Evolutionary conservation across 1,139 yeast genomes (phyloP), one percentile per base, ranked within the genome.

Genomic region (Kodamaea sp.): DNA sequence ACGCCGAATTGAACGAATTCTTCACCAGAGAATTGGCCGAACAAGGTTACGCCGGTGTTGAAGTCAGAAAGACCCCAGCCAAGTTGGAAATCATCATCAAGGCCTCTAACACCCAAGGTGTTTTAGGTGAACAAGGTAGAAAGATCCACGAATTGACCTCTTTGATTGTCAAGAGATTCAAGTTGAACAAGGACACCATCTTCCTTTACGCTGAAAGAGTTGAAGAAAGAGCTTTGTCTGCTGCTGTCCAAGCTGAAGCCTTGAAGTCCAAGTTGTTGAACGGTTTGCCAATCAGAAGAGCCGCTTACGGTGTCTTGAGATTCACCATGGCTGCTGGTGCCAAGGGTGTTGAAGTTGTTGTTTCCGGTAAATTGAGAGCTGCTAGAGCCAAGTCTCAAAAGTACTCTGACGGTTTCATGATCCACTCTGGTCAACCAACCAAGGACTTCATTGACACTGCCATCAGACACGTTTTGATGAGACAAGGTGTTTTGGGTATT

Each of bases 361-460:
- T 90, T 69, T 88, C 97, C 59, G 98, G 98, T 84, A 92, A 92
- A 80, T 85, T 94, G 74, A 88, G 97, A 82, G 98, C 97, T 77
- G 98, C 98, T 65, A 90, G 98, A 83, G 98, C 99, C 67, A 92
- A 92, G 86, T 85, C 97, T 65, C 95, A 92, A 95, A 92, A 92
- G 80, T 92, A 92, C 84, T 84, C 95, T 70, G 97, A 92, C 72
- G 98, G 98, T 81, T 92, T 92, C 96, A 88, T 92, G 95, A 94
- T 92, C 81, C 98, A 92, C 95, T 88, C 97, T 66, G 98, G 98
- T 87, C 98, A 92, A 81, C 98, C 98, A 79, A 94, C 92, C 75
- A 84, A 79, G 63, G 98, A 92, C 70, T 92, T 92, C 83, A 92
- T 92, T 71, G 98, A 92, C 77, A 78, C 84, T 70, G 98, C 98